Conservation (phyloP, 2,329 filamentous ascomycete genomes). For the Shiraia bambusicola region DNA sequence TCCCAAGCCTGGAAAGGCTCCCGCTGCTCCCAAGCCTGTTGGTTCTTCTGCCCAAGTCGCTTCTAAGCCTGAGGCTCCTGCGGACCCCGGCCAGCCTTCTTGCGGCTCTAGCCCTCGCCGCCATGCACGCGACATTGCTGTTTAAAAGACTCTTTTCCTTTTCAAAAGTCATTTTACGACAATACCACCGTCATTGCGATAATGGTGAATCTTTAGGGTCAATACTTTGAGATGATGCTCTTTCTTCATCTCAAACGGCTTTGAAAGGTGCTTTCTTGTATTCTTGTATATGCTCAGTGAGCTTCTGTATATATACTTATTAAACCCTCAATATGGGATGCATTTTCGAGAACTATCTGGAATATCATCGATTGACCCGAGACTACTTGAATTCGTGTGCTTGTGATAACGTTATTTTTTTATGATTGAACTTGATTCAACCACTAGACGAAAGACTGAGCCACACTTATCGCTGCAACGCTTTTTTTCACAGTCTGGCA, state of each 20-base stretch:
- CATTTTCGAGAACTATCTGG: neutral
- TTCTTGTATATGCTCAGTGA: conserved; percentile 6
- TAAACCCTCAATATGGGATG: neutral
- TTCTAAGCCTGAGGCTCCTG: neutral
- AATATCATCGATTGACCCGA: too few species aligned
- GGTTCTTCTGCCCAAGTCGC: neutral
- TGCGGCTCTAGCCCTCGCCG: conserved; percentile 1
- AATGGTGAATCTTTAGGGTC: neutral
- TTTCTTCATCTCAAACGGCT: neutral
- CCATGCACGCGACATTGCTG: conserved; percentile 1
- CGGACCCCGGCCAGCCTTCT: neutral
- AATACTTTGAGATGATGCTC: neutral
- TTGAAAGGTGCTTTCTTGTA: neutral
- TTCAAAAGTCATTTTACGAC: neutral
- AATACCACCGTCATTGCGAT: neutral
- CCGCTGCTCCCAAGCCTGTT: neutral
- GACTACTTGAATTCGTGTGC: too few species aligned
- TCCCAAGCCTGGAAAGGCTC: neutral
- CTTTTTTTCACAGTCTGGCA: too few species aligned
- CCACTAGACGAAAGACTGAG: too few species aligned
- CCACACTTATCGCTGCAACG: too few species aligned
- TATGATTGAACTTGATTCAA: too few species aligned
- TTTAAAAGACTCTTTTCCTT: neutral
- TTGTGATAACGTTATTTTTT: too few species aligned
- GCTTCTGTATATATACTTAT: neutral